A percentile compares a stretch with the other conserved stretches of the same genome.
These are phyloP conservation scores for Fusarium tanahbumbuense DNA, from an alignment of 2,329 filamentous ascomycete species.

Conservation along the genomic window DNA sequence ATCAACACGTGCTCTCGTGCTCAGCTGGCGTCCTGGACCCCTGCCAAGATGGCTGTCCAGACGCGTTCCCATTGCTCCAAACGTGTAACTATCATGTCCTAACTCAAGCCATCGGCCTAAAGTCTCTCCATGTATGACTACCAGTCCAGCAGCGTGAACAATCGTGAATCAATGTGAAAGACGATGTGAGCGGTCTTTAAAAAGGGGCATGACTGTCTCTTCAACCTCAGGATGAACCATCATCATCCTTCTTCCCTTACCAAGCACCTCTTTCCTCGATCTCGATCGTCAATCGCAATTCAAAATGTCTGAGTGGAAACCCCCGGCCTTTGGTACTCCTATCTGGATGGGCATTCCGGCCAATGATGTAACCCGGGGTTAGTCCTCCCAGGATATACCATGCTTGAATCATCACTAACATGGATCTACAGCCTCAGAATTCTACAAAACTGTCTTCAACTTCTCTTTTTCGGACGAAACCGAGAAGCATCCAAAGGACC, in stretches of 20 bases:
- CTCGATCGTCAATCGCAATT: neutral
- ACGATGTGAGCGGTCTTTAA: constrained; percentile 28
- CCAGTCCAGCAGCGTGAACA: constrained; percentile 3
- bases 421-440: constrained; percentile 39
- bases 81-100: constrained; percentile 33
- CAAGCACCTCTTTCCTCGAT: neutral
- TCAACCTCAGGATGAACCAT: constrained; percentile 2
- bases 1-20: constrained; percentile 40
- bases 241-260: neutral
- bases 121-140: constrained; percentile 27
- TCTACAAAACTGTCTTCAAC: constrained; percentile 48
- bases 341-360: constrained; percentile 49
- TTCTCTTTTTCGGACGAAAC: constrained; percentile 39
- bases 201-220: constrained; percentile 9
- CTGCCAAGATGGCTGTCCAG: constrained; percentile 20
- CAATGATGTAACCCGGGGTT: constrained; percentile 45
- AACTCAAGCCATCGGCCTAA: constrained; percentile 40
- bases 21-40: constrained; percentile 21
- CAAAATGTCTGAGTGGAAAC: constrained; percentile 47
- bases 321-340: constrained; percentile 46
- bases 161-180: constrained; percentile 1
- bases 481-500: constrained; percentile 22
- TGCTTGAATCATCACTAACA: neutral
- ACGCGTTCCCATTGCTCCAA: constrained; percentile 38
- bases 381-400: neutral